phyloP scores from a whole-genome alignment of 768 basidiomycete species.

The Leccinum barrowsii region DNA sequence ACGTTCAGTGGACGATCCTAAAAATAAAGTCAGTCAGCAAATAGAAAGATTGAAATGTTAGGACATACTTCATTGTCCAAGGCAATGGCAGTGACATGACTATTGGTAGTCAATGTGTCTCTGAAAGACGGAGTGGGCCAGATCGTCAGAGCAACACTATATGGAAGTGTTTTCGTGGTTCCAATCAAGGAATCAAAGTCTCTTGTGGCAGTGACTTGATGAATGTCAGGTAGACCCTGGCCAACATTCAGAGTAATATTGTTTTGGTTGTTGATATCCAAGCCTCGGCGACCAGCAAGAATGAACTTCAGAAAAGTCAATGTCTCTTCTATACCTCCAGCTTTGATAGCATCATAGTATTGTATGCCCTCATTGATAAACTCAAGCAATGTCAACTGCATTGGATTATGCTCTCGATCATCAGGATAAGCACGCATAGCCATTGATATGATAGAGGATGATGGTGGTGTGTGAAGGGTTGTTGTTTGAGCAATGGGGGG shows the following conservation, averaged over 20 bases:
- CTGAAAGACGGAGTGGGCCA: conserved; percentile 1
- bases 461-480: too few species aligned
- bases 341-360: not conserved
- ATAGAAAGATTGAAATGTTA: too few species aligned
- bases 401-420: not conserved
- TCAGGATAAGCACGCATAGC: not conserved
- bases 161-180: not conserved
- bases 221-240: not conserved
- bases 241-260: not conserved
- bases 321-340: not conserved
- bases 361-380: not conserved
- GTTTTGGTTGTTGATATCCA: not conserved
- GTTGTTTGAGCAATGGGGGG: too few species aligned
- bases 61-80: not conserved
- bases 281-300: not conserved
- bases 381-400: not conserved
- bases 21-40: too few species aligned
- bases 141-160: not conserved
- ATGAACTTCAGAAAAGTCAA: conserved; percentile 5
- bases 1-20: not conserved
- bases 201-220: not conserved
- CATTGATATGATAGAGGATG: not conserved
- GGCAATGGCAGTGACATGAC: not conserved
- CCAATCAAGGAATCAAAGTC: conserved; percentile 10
- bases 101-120: not conserved